Evolutionary conservation across 2,329 filamentous ascomycete species (phyloP).

Genomic region (Talaromyces sp.): DNA sequence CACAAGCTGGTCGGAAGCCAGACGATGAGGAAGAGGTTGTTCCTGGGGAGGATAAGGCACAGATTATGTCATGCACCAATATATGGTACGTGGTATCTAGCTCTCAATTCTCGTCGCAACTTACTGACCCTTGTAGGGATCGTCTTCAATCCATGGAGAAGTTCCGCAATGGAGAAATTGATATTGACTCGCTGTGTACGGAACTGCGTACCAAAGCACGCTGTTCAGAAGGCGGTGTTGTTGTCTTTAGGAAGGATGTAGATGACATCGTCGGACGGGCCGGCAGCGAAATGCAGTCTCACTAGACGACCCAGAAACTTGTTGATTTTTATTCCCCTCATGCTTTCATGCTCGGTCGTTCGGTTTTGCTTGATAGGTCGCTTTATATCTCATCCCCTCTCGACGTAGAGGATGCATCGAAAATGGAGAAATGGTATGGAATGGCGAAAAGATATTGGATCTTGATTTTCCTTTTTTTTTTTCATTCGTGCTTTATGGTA

Average conservation of each 20-base stretch:
- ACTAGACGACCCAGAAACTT: background rate
- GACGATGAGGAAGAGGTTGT: slow-evolving; percentile 69
- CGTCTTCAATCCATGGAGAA: slow-evolving; percentile 81
- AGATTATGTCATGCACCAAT: slow-evolving; percentile 79
- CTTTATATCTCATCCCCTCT: slow-evolving; percentile 15
- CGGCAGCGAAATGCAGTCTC: slow-evolving; percentile 17
- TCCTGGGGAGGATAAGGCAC: slow-evolving; percentile 56
- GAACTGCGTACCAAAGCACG: slow-evolving; percentile 94
- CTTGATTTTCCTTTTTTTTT: background rate
- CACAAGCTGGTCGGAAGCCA: slow-evolving; percentile 67
- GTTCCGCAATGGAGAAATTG: slow-evolving; percentile 85
- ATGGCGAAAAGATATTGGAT: slow-evolving; percentile 10
- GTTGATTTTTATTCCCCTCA: slow-evolving; percentile 20
- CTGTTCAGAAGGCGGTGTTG: slow-evolving; percentile 82
- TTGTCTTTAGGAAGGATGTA: slow-evolving; percentile 85
- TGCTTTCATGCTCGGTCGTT: slow-evolving; percentile 18
- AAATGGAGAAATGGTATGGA: slow-evolving; percentile 17
- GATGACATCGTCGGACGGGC: slow-evolving; percentile 64
- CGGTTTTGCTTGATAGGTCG: slow-evolving; percentile 18
- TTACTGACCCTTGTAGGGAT: slow-evolving; percentile 65
- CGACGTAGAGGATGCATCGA: slow-evolving; percentile 13
- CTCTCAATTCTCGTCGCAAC: slow-evolving; percentile 1
- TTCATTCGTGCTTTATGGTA: background rate
- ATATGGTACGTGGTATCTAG: slow-evolving; percentile 68
- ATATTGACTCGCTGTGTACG: slow-evolving; percentile 87